Evolutionary conservation across 2,329 filamentous ascomycete species (phyloP).

Genomic region (Fusarium chuoi): DNA sequence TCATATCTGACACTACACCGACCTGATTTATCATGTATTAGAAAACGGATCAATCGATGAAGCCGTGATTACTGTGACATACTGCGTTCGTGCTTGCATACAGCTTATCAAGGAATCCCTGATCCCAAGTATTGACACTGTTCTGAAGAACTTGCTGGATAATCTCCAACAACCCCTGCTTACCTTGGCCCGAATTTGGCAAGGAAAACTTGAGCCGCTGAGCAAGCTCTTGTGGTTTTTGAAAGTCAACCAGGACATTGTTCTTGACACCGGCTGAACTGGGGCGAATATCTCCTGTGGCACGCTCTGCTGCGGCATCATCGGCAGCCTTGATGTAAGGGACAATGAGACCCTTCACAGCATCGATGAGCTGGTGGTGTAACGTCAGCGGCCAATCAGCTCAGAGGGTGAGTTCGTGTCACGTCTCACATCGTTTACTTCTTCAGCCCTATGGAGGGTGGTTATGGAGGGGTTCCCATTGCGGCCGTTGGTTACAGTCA

Average conservation of each 20-base stretch:
- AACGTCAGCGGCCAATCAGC: slow-evolving; percentile 38
- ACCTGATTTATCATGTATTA: slow-evolving; percentile 59
- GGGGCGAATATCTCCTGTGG: slow-evolving; percentile 60
- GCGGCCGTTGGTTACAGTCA: slow-evolving; percentile 42
- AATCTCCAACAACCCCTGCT: slow-evolving; percentile 77
- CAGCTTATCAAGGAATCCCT: slow-evolving; percentile 95
- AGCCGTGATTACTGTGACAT: slow-evolving; percentile 40
- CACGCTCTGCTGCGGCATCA: slow-evolving; percentile 63
- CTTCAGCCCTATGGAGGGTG: slow-evolving; percentile 47
- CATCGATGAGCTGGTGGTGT: slow-evolving; percentile 68
- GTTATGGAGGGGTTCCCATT: slow-evolving; percentile 37
- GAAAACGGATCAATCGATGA: background rate
- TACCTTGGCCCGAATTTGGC: slow-evolving; percentile 68
- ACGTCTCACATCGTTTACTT: slow-evolving; percentile 47
- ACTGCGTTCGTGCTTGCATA: slow-evolving; percentile 91
- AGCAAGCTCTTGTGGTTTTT: slow-evolving; percentile 66
- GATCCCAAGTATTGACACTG: slow-evolving; percentile 98
- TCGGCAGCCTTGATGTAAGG: slow-evolving; percentile 79
- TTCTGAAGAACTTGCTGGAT: slow-evolving; percentile 79
- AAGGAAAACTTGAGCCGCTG: slow-evolving; percentile 68
- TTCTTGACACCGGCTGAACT: slow-evolving; percentile 52
- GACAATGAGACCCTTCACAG: slow-evolving; percentile 74
- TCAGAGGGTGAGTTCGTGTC: background rate
- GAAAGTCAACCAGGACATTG: slow-evolving; percentile 72
- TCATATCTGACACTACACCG: slow-evolving; percentile 84